Evolutionary conservation across 192 early-diverging fungal genomes (phyloP).

Genomic region (Backusella sp.): DNA sequence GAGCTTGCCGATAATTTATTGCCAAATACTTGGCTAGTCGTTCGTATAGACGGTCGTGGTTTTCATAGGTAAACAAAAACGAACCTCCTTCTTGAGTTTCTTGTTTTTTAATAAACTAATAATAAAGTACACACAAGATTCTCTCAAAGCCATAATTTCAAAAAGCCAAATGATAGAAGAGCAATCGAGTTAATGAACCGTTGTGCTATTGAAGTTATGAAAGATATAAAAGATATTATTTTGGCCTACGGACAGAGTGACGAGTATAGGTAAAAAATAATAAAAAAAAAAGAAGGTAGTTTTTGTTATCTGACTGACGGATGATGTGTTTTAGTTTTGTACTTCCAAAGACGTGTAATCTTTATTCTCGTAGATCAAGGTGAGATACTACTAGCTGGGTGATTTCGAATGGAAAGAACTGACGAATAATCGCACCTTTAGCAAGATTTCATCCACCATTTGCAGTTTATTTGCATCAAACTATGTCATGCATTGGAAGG

Average conservation of each 20-base stretch:
- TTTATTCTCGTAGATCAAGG: constrained; percentile 72
- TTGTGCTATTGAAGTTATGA: constrained; percentile 78
- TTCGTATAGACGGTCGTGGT: constrained; percentile 89
- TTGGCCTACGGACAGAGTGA: constrained; percentile 93
- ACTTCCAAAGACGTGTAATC: constrained; percentile 55
- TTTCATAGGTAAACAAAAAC: constrained; percentile 63
- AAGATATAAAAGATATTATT: constrained; percentile 74
- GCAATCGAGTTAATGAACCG: constrained; percentile 84
- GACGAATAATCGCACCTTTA: background rate
- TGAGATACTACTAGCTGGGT: constrained; percentile 8
- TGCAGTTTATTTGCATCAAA: constrained; percentile 84
- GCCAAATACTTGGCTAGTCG: constrained; percentile 85
- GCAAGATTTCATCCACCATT: constrained; percentile 82
- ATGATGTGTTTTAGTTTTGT: constrained; percentile 59
- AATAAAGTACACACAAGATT: constrained; percentile 52
- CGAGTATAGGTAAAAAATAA: constrained; percentile 72
- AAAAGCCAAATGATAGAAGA: constrained; percentile 76
- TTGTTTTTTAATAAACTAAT: background rate
- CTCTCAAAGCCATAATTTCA: constrained; percentile 68
- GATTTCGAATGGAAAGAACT: background rate
- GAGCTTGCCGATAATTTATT: constrained; percentile 76
- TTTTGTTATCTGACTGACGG: no score
- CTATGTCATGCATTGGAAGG: constrained; percentile 82
- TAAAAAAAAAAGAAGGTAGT: background rate
- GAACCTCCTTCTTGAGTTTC: background rate